Conservation (phyloP, 345 rosid species). For the Arabis hirsuta region DNA sequence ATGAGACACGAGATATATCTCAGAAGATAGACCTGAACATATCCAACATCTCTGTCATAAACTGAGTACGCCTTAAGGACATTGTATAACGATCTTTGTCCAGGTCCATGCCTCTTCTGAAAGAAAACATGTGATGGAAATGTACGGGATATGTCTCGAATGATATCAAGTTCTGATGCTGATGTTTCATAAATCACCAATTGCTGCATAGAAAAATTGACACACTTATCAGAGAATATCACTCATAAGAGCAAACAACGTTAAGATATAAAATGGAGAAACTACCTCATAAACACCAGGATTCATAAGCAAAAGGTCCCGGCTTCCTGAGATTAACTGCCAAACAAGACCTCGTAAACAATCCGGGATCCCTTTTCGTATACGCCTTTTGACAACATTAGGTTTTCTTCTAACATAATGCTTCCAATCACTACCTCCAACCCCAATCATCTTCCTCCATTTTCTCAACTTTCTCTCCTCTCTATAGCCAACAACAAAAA, state of each 20-base stretch:
- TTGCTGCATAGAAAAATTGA: conserved; percentile 62
- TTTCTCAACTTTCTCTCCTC: conserved; percentile 84
- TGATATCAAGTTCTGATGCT: conserved; percentile 93
- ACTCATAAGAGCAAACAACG: background rate
- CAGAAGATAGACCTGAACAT: conserved; percentile 76
- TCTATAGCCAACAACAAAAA: conserved; percentile 48
- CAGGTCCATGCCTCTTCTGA: conserved; percentile 99
- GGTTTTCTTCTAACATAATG: conserved; percentile 87
- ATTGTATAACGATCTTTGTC: conserved; percentile 95
- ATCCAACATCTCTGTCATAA: conserved; percentile 93
- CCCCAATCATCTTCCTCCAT: conserved; percentile 99
- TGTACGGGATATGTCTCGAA: conserved; percentile 95
- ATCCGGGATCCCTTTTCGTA: conserved; percentile 94
- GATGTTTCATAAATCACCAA: conserved; percentile 90
- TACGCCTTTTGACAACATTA: conserved; percentile 79
- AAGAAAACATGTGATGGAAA: conserved; percentile 98
- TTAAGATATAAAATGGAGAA: background rate
- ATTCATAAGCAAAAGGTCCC: conserved; percentile 93
- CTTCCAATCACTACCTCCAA: conserved; percentile 99
- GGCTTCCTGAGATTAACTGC: conserved; percentile 95
- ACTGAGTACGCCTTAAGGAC: conserved; percentile 97
- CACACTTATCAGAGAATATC: conserved; percentile 8
- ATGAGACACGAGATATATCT: background rate
- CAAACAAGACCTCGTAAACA: conserved; percentile 98
- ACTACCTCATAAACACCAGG: conserved; percentile 94